Conservation (phyloP, 2,329 filamentous ascomycete genomes). For the Daldinia sp. region DNA sequence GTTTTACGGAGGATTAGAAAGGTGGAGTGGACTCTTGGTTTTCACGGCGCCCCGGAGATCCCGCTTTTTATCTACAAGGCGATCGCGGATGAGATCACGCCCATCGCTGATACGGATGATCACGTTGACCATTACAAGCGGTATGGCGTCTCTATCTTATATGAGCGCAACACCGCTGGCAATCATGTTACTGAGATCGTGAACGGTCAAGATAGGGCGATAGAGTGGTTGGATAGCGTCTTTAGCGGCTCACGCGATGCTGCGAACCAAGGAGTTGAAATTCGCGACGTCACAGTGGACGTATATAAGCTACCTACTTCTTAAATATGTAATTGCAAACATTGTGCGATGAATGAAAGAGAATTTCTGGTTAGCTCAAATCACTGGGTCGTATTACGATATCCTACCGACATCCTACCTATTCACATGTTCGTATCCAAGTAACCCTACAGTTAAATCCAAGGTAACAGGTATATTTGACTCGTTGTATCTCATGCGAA, state of each 20-base stretch:
- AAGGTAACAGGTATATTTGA: background rate
- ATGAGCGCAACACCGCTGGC: constrained; percentile 59
- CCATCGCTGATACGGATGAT: constrained; percentile 58
- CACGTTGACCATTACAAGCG: constrained; percentile 58
- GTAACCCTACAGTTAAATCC: background rate
- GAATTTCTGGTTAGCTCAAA: too few species aligned
- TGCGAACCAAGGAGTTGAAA: constrained; percentile 11
- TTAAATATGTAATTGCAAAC: background rate
- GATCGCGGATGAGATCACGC: constrained; percentile 59
- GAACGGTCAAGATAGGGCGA: constrained; percentile 34
- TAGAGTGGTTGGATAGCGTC: constrained; percentile 35
- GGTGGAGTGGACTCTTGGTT: constrained; percentile 48
- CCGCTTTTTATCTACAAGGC: constrained; percentile 65
- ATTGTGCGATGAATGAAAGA: too few species aligned
- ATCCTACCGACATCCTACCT: too few species aligned
- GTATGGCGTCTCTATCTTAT: constrained; percentile 57
- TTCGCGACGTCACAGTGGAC: constrained; percentile 35
- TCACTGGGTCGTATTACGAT: too few species aligned
- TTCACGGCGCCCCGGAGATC: constrained; percentile 58
- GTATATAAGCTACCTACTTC: constrained; percentile 14
- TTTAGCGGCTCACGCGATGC: constrained; percentile 33
- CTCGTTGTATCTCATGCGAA: background rate
- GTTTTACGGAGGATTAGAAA: constrained; percentile 46
- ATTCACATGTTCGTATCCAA: background rate
- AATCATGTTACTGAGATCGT: constrained; percentile 54